Evolutionary conservation across 148 eudicot species (phyloP).

Genomic region (Chenopodium berlandieri): DNA sequence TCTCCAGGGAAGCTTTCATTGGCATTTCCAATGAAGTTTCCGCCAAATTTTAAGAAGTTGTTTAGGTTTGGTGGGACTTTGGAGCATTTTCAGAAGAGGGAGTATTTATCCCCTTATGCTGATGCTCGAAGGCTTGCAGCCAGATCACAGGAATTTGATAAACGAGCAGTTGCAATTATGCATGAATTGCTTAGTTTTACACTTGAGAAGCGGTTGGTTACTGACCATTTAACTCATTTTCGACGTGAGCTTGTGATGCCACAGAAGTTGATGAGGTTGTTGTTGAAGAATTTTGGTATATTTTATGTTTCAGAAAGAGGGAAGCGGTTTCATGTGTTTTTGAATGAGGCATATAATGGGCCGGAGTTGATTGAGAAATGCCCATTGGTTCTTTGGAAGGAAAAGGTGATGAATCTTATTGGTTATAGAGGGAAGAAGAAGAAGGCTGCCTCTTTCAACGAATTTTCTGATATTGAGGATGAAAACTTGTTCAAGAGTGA

Average conservation of each 20-base stretch:
- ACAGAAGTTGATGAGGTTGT: conserved; percentile 83
- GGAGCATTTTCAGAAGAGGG: conserved; percentile 69
- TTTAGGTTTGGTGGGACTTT: conserved; percentile 61
- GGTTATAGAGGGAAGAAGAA: conserved; percentile 75
- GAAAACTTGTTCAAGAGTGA: conserved; percentile 45
- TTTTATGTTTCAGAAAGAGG: conserved; percentile 98
- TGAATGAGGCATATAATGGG: conserved; percentile 88
- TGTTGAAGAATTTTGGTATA: conserved; percentile 80
- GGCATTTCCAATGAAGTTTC: conserved; percentile 79
- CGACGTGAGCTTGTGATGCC: conserved; percentile 86
- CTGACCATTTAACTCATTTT: conserved; percentile 91
- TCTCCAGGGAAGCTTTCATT: conserved; percentile 55
- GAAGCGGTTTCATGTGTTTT: conserved; percentile 79
- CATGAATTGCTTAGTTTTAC: conserved; percentile 93
- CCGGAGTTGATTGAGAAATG: conserved; percentile 71
- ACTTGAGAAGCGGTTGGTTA: conserved; percentile 79
- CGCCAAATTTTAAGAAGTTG: conserved; percentile 56
- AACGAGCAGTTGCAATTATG: conserved; percentile 87
- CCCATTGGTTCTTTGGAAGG: conserved; percentile 86
- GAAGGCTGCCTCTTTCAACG: conserved; percentile 48
- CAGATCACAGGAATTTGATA: conserved; percentile 79
- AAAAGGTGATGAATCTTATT: conserved; percentile 60
- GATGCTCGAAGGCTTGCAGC: conserved; percentile 66
- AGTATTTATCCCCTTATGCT: conserved; percentile 82
- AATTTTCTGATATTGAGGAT: conserved; percentile 51